These are phyloP conservation scores for Solanum sitiens DNA, from an alignment of 257 asterid species.

Conservation along the genomic window DNA sequence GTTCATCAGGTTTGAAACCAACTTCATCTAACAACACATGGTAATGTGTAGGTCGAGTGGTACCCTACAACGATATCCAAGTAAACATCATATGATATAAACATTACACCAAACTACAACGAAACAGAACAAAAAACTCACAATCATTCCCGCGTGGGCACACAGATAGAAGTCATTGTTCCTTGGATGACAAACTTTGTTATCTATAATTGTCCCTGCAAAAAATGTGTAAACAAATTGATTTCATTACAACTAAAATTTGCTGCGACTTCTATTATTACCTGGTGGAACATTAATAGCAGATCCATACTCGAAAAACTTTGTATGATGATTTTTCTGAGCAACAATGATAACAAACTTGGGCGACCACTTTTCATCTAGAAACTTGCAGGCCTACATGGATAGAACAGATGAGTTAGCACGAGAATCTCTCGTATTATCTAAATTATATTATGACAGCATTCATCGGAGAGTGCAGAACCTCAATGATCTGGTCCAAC, in stretches of 20 bases:
- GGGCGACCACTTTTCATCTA: slow-evolving; percentile 73
- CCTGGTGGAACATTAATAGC: slow-evolving; percentile 92
- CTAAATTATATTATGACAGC: background rate
- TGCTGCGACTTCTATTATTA: background rate
- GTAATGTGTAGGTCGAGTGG: slow-evolving; percentile 79
- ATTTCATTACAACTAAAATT: background rate
- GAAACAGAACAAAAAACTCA: slow-evolving; percentile 15
- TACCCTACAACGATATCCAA: slow-evolving; percentile 39
- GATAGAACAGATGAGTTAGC: background rate
- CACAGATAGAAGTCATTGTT: slow-evolving; percentile 88
- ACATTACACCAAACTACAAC: background rate
- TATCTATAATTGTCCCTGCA: slow-evolving; percentile 84
- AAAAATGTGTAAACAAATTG: background rate
- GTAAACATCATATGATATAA: background rate
- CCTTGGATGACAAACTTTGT: slow-evolving; percentile 74
- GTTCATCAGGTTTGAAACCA: slow-evolving; percentile 70
- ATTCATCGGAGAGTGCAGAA: background rate
- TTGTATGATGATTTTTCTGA: slow-evolving; percentile 89
- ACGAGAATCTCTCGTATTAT: background rate
- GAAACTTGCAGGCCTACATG: slow-evolving; percentile 74
- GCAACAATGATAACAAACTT: slow-evolving; percentile 78
- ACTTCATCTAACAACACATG: slow-evolving; percentile 70
- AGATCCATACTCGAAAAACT: slow-evolving; percentile 59
- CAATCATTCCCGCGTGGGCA: slow-evolving; percentile 89
- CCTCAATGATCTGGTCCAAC: slow-evolving; percentile 80